Base-by-base conservation (phyloP, 2,329 filamentous ascomycete genomes). In the Stylonectria norvegica region DNA sequence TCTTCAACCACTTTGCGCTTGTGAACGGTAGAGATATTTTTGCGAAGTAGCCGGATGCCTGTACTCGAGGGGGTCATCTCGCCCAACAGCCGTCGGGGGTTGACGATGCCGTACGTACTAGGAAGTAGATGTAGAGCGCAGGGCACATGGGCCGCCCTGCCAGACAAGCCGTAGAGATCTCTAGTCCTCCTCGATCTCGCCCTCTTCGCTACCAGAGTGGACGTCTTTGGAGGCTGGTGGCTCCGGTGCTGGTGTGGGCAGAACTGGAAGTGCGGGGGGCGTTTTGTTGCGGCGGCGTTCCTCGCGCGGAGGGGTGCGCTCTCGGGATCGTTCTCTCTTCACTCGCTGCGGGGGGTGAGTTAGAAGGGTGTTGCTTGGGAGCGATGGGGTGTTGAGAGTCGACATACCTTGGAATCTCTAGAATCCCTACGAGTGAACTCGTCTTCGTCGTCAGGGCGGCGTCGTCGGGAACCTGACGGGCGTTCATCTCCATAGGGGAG, bases 111-210 rank as follows among this genome's bases (percentile, higher is more conserved):
- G 49, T 56, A 58, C 56, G 43, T 57, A 58, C 50, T 57, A 43
- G 46, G 40, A 46, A 49, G 27, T n/a, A n/a, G n/a, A n/a, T n/a
- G n/a, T n/a, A 47, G 42, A 38, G 40, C 32, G 46, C 31, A 46
- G 34, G 38, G 42, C 34, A 34, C 42, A 32, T 20, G 36, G 32
- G 36, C 37, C 27, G 15, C 36, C 34, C 36, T 43, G 33, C 36
- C 40, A 32, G 31, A 28, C 20, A 28, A 38, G 36, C 33, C 29
- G 14, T 20, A 37, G 30, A 34, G 41, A 22, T 30, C 31, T 43
- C 37, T 69, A 80, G 53, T 81, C 78, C 72, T 97, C 90, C 66
- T 95, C 93, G 56, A 98, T 97, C 70, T 98, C 93, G 37, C 93
- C 93, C 67, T 98, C 93, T 68, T 98, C 93, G 59, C 90, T 96